These are phyloP conservation scores for Echeveria elegans DNA, from an alignment of 164 flowering plant species.

Conservation along the genomic window DNA sequence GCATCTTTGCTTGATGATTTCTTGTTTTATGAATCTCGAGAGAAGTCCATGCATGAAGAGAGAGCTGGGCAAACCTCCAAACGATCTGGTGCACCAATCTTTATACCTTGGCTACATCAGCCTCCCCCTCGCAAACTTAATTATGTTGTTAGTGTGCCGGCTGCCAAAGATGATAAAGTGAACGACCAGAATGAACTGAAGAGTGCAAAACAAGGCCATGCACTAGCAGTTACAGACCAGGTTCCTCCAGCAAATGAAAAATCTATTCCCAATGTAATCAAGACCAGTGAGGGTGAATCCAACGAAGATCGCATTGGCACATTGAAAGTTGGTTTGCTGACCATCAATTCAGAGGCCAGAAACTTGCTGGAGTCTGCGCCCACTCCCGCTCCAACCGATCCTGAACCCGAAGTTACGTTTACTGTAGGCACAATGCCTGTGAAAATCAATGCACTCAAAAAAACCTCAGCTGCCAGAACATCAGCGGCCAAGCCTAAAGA, in stretches of 20 bases:
- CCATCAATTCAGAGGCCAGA: background rate
- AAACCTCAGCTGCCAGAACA: background rate
- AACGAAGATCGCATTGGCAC: background rate
- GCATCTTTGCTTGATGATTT: slow-evolving; percentile 77
- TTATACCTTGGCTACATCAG: slow-evolving; percentile 24
- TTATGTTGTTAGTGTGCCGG: background rate
- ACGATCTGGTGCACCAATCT: slow-evolving; percentile 27
- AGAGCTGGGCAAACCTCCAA: slow-evolving; percentile 36
- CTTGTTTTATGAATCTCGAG: slow-evolving; percentile 54
- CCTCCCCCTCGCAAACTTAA: slow-evolving; percentile 24
- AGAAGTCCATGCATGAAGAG: slow-evolving; percentile 53
- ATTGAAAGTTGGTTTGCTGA: background rate
- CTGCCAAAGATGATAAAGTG: background rate
- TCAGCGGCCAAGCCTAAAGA: background rate
- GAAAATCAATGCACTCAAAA: background rate
- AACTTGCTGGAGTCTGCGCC: background rate
- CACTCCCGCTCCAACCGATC: background rate
- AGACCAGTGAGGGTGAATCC: background rate
- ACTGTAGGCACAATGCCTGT: background rate
- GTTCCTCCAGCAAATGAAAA: background rate
- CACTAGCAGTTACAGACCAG: background rate
- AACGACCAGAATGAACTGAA: background rate
- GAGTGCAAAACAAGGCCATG: background rate
- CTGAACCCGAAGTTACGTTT: background rate
- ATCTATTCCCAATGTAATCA: background rate